Base-by-base conservation (phyloP, 768 basidiomycete species). In the Lentinula sp. region DNA sequence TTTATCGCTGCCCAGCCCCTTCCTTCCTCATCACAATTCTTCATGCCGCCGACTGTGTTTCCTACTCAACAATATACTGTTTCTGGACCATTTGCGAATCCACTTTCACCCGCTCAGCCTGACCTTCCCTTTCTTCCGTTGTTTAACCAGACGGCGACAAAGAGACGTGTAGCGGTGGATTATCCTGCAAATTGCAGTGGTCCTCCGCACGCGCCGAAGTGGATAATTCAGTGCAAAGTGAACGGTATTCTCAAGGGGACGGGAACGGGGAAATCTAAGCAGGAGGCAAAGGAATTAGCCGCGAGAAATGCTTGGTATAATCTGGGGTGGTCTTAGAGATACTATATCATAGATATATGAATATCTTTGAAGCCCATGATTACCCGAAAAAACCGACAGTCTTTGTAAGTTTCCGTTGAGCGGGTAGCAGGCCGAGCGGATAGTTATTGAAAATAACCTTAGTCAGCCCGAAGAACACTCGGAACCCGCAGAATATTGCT, bases 241-340 rank as follows among this genome's bases (percentile, higher is more conserved):
- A 87, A 90, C 65, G 87, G 87, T 1, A 83, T 88, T 61, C 75
- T 75, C 67, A 88, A 84, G 66, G 89, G 89, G 10, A 71, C 76
- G 53, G 90, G 89, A 1, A 71, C 69, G n/a, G 87, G 88, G 32
- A 75, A 78, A 57, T 87, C 78, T 70, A 91, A 91, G 70, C 89
- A 91, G 67, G 72, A 82, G 1, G 89, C 89, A 6, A 91, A 90
- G 70, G 89, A 91, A 67, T 86, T 87, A 60, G 89, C 89, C 0
- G 89, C 89, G 16, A 78, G 82, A 61, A 76, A 84, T 65, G 89
- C 89, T 8, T 89, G 83, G 72, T 82, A 84, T 67, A 79, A 81
- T 8, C 86, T 91, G 87, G 89, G 89, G 37, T 91, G 89, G 89
- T 83, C 84, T 42, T 78, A 66, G 61, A 23, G 18, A 28, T 28